phyloP scores from a whole-genome alignment of 148 eudicot species.

The Camellia granthamiana region DNA sequence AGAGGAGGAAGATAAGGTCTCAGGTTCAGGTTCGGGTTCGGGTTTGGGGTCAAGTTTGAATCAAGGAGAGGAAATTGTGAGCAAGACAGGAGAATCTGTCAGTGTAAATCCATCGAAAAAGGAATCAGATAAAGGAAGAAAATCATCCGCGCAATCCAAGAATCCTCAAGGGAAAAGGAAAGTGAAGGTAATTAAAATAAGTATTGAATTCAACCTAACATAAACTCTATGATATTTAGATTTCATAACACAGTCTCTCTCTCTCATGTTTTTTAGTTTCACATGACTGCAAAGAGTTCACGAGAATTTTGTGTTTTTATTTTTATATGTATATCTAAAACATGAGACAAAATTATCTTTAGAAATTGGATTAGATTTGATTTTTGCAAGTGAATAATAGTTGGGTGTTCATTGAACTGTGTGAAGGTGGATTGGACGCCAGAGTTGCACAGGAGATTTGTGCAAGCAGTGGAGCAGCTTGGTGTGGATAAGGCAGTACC shows the following conservation, averaged over 20 bases:
- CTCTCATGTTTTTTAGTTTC: conserved; percentile 15
- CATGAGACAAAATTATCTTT: background rate
- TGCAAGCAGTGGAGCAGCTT: conserved; percentile 95
- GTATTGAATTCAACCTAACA: background rate
- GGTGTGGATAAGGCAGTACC: conserved; percentile 99
- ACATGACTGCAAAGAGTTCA: conserved; percentile 1
- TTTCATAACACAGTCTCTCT: background rate
- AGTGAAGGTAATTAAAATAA: conserved; percentile 35
- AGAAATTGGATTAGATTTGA: conserved; percentile 6
- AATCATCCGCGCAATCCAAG: conserved; percentile 33
- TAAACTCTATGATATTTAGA: background rate
- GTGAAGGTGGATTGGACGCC: conserved; percentile 99
- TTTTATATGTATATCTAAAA: background rate
- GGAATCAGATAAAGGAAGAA: conserved; percentile 31
- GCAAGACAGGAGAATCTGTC: conserved; percentile 23
- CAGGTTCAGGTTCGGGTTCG: background rate
- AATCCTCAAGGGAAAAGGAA: conserved; percentile 44
- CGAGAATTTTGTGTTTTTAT: conserved; percentile 10
- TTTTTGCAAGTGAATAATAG: too few species aligned
- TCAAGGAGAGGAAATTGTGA: conserved; percentile 32
- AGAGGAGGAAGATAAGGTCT: conserved; percentile 24
- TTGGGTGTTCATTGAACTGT: conserved; percentile 17
- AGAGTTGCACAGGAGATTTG: conserved; percentile 90
- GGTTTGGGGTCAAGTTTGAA: background rate
- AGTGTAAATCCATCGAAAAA: conserved; percentile 7